phyloP scores from a whole-genome alignment of 306 rosid genomes.

The Arachis hypogaea region DNA sequence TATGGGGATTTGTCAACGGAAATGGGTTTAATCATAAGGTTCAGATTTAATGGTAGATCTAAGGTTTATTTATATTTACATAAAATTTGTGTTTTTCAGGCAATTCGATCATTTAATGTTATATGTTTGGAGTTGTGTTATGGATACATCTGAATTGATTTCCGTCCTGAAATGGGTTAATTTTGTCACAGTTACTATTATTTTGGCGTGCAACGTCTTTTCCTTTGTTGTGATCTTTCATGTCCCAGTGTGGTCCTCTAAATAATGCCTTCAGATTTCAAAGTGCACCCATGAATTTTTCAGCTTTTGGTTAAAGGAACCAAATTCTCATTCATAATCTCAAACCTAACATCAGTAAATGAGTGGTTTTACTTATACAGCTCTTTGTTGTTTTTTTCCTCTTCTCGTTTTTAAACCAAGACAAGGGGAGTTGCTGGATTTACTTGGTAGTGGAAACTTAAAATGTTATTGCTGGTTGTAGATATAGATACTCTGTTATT shows the following conservation, averaged over 20 bases:
- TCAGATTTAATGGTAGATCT: slow-evolving; percentile 39
- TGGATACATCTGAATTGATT: slow-evolving; percentile 25
- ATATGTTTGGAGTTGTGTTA: slow-evolving; percentile 9
- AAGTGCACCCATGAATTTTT: slow-evolving; percentile 23
- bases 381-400: background rate
- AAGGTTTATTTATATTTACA: background rate
- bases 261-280: slow-evolving; percentile 4
- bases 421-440: slow-evolving; percentile 24
- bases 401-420: background rate
- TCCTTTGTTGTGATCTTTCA: slow-evolving; percentile 8
- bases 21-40: slow-evolving; percentile 25
- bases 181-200: background rate
- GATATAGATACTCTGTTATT: slow-evolving; percentile 3
- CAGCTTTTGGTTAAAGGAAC: background rate
- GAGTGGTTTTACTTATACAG: slow-evolving; percentile 25
- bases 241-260: background rate
- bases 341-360: slow-evolving; percentile 4
- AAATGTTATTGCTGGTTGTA: slow-evolving; percentile 3
- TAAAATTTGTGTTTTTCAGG: slow-evolving; percentile 6
- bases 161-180: background rate
- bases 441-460: slow-evolving; percentile 30
- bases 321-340: background rate
- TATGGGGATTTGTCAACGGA: slow-evolving; percentile 17
- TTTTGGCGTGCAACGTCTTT: background rate
- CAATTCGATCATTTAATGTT: slow-evolving; percentile 7